Conservation (phyloP, 345 rosid genomes). For the Citrus cavaleriei region DNA sequence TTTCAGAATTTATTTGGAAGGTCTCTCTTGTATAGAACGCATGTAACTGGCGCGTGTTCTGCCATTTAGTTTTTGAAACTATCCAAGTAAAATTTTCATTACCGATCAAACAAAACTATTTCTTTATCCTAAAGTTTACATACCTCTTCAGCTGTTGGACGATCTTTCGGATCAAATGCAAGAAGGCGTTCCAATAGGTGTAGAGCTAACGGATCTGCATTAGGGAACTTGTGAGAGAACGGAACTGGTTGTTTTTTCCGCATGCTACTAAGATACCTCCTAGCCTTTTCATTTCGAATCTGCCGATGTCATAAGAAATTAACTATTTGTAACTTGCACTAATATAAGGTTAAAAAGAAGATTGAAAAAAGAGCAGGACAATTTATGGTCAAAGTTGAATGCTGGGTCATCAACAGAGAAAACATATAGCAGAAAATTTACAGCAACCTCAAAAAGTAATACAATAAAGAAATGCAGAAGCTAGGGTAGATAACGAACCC, state of each 20-base stretch:
- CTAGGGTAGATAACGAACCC: constrained; percentile 46
- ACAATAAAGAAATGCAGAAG: constrained; percentile 1
- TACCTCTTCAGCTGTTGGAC: constrained; percentile 88
- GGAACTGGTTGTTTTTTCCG: constrained; percentile 81
- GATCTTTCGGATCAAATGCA: constrained; percentile 99
- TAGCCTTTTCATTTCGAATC: constrained; percentile 97
- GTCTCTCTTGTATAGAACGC: background rate
- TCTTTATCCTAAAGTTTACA: constrained; percentile 3
- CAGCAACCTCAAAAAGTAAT: background rate
- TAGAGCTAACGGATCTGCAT: constrained; percentile 79
- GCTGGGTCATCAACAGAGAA: background rate
- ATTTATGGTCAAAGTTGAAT: constrained; percentile 2
- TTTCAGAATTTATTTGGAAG: background rate
- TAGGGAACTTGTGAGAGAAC: constrained; percentile 77
- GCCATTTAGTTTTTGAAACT: background rate
- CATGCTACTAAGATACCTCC: constrained; percentile 95
- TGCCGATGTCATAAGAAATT: constrained; percentile 28
- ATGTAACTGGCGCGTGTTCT: background rate
- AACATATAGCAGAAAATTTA: background rate
- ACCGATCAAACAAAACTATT: background rate
- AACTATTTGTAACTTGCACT: background rate
- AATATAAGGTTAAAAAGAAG: background rate
- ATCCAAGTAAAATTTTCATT: background rate
- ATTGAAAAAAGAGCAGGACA: background rate
- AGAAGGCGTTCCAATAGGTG: constrained; percentile 67